These are phyloP conservation scores for Spirogloea muscicola DNA, from an alignment of 139 green algal species.

Conservation along the genomic window DNA sequence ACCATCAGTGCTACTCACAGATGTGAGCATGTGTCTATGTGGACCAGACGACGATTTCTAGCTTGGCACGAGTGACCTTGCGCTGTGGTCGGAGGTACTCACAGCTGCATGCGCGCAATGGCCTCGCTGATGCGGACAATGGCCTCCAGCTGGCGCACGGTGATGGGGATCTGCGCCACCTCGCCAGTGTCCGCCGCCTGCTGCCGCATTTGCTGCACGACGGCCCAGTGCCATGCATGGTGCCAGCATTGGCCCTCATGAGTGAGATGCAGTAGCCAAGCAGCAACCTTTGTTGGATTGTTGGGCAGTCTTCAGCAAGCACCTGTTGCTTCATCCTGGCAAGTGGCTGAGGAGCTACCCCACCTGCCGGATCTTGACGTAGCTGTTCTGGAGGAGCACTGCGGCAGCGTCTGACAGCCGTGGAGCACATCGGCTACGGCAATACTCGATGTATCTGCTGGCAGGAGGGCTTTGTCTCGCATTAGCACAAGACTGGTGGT, in stretches of 20 bases:
- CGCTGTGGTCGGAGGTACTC: constrained; percentile 1
- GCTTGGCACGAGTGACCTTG: not conserved
- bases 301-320: too few species aligned
- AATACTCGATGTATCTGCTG: constrained; percentile 89
- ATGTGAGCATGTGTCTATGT: not conserved
- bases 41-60: not conserved
- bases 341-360: not conserved
- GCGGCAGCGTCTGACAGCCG: constrained; percentile 68
- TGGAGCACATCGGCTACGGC: constrained; percentile 66
- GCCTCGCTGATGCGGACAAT: constrained; percentile 88
- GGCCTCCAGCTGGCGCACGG: constrained; percentile 94
- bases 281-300: too few species aligned
- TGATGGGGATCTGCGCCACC: constrained; percentile 80
- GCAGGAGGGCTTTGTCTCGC: too few species aligned
- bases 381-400: constrained; percentile 69
- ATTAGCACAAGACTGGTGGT: too few species aligned
- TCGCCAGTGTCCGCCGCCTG: constrained; percentile 41
- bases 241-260: not conserved
- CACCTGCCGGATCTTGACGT: constrained; percentile 86
- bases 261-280: not conserved
- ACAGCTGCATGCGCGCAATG: constrained; percentile 87
- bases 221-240: too few species aligned
- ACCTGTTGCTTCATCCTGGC: too few species aligned
- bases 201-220: constrained; percentile 49
- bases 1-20: not conserved